A percentile compares a stretch with the other conserved stretches of the same genome.
Evolutionary conservation across 306 rosid species (phyloP).

Genomic region (Lathyrus oleraceus): DNA sequence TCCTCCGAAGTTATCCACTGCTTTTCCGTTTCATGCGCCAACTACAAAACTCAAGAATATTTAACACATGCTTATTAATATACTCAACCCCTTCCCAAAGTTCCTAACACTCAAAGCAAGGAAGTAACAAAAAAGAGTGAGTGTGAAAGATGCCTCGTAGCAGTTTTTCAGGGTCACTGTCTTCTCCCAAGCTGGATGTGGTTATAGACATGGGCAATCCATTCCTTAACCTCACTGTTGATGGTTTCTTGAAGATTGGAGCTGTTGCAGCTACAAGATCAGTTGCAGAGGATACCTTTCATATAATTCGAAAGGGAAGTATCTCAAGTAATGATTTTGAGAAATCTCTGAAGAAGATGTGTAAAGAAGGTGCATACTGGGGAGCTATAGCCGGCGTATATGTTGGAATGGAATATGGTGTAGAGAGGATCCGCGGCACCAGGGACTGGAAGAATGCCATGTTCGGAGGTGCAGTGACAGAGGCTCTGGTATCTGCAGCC

Average conservation of each 20-base stretch:
- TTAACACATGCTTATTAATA: not conserved
- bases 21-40: not conserved
- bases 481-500: conserved; percentile 70
- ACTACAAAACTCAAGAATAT: not conserved
- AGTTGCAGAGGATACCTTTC: conserved; percentile 77
- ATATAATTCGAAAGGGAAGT: conserved; percentile 52
- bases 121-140: no score
- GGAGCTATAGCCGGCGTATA: conserved; percentile 79
- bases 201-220: no score
- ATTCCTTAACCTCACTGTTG: no score
- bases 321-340: conserved; percentile 55
- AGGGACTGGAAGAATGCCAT: conserved; percentile 95
- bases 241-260: no score
- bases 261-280: conserved; percentile 78
- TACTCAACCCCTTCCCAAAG: not conserved
- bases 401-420: conserved; percentile 82
- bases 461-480: conserved; percentile 88
- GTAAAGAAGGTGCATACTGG: conserved; percentile 97
- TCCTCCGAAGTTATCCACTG: not conserved
- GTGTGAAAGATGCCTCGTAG: no score
- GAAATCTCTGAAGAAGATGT: conserved; percentile 84
- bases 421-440: conserved; percentile 67
- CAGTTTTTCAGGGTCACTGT: no score
- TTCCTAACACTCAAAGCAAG: no score
- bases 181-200: no score